Evolutionary conservation across 352 stramenopile genomes (phyloP).

Genomic region (Pythium brachiatum): DNA sequence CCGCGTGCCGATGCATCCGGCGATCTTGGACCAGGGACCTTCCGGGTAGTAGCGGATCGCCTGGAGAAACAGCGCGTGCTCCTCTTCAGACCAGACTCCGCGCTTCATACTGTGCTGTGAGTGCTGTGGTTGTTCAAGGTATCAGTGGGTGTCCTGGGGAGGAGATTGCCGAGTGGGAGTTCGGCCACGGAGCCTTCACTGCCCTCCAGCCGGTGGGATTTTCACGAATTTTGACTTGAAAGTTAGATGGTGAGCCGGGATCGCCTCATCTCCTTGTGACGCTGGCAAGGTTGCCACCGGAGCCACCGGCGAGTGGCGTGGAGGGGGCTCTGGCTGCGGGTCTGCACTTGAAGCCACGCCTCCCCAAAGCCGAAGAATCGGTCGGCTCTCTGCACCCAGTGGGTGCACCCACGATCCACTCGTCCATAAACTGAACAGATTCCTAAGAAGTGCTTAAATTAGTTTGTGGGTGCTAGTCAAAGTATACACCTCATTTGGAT

Average conservation of each 20-base stretch:
- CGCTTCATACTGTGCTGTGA: slow-evolving; percentile 12
- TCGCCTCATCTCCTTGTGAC: slow-evolving; percentile 2
- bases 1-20: slow-evolving; percentile 28
- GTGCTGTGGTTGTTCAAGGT: background rate
- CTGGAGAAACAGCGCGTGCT: slow-evolving; percentile 35
- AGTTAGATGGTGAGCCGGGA: background rate
- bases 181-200: background rate
- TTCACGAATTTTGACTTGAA: background rate
- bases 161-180: background rate
- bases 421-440: slow-evolving; percentile 25
- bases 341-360: slow-evolving; percentile 4
- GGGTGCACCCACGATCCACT: slow-evolving; percentile 12
- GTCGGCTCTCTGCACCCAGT: background rate
- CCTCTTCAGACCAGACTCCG: slow-evolving; percentile 33
- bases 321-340: background rate
- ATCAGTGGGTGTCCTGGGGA: background rate
- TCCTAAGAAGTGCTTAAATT: background rate
- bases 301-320: background rate
- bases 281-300: background rate
- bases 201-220: background rate
- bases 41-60: slow-evolving; percentile 34
- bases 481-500: background rate
- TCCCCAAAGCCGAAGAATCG: background rate
- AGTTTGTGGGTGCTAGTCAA: background rate
- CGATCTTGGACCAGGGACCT: slow-evolving; percentile 37